These are phyloP conservation scores for Chrysoporthe austroafricana DNA, from an alignment of 2,329 filamentous ascomycete species.

Conservation along the genomic window DNA sequence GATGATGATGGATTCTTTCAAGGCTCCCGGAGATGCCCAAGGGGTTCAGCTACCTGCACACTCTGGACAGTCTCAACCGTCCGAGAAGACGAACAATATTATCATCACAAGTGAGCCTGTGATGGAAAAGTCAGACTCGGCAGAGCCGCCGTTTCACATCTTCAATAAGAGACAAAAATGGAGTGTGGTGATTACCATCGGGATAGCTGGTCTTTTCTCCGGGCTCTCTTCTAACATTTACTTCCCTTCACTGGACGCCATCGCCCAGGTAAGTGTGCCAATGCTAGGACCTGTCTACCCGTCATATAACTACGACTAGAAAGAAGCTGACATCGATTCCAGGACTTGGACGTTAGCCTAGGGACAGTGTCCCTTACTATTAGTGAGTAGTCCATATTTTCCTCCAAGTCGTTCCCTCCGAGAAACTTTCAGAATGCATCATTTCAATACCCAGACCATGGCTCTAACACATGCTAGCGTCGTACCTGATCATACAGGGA, in stretches of 20 bases:
- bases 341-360: conserved; percentile 38
- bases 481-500: conserved; percentile 56
- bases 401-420: no score
- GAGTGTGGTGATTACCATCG: conserved; percentile 52
- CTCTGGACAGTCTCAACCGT: background rate
- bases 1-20: background rate
- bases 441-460: no score
- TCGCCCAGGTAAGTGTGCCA: conserved; percentile 38
- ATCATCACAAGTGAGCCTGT: background rate
- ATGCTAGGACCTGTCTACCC: background rate
- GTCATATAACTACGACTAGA: background rate
- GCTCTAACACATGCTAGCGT: conserved; percentile 27
- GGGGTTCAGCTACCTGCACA: background rate
- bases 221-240: conserved; percentile 57
- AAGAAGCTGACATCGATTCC: background rate
- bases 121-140: background rate
- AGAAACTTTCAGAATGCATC: no score
- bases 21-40: background rate
- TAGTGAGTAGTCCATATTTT: conserved; percentile 27
- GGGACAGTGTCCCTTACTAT: conserved; percentile 45
- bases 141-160: conserved; percentile 37
- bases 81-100: background rate
- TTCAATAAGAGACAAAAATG: conserved; percentile 46
- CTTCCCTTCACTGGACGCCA: conserved; percentile 47
- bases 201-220: conserved; percentile 56